Base-by-base conservation (phyloP, 2,329 filamentous ascomycete genomes). In the Colletotrichum scovillei region DNA sequence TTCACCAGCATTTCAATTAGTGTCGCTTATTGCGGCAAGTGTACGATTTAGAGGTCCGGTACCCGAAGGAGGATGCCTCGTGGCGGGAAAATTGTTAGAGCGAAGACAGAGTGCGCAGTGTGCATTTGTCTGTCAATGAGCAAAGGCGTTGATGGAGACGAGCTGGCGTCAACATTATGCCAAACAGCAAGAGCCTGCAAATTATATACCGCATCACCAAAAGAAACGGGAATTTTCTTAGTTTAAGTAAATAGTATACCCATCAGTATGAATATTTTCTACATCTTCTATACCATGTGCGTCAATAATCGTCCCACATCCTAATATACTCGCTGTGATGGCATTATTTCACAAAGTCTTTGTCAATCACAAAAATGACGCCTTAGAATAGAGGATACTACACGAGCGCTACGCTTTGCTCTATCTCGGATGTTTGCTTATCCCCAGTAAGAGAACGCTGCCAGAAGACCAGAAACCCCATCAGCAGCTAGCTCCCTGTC, bases 21-120 rank as follows among this genome's bases (percentile, higher is more conserved):
- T 24, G n/a, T 12, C 19, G 11, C 53, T n/a, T 16, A 30, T 16
- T 30, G 32, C 22, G 38, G 46, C 56, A 9, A 35, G 55, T 66
- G 71, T 71, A 62, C 49, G 28, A 73, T 49, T 62, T 66, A 35
- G 28, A 49, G 19, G 11, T 35, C 12, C 14, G 38, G 19, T 56
- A 7, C 12, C 24, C 11, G 6, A 30, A 19, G 7, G 22, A 26
- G 26, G 11, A 55, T 26, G n/a, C 52, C 22, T 49, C 19, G 8
- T 11, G 42, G 42, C 8, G 19, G 42, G 19, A 14, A 14, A 55
- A 14, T 16, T 14, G 24, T 8, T 30, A 32, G 22, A 49, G 24
- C 2, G 12, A 5, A 49, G 35, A 16, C 56, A 58, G 28, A 16
- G 24, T 26, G 22, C 42, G 42, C 8, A 22, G 42, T 19, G 3